Percentiles rank a stretch among this genome's conserved stretches.
phyloP scores from a whole-genome alignment of 768 basidiomycete genomes.

The Strobilomyces confusus region DNA sequence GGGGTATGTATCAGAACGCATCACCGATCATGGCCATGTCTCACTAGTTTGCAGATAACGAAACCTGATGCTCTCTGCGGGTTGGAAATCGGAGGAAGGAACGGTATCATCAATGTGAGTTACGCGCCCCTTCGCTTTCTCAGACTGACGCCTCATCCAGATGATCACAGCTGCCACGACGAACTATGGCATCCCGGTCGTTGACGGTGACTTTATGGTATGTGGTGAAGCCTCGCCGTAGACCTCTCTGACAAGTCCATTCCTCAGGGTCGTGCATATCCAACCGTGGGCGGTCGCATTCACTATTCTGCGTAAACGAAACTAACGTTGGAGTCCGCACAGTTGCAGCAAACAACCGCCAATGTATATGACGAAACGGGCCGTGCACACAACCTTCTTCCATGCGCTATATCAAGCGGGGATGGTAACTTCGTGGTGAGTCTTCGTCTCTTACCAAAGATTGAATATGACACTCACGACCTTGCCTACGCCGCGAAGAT shows the following conservation, averaged over 20 bases:
- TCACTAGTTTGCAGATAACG: conserved; percentile 21
- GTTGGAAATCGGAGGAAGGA: conserved; percentile 43
- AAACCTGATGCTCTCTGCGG: conserved; percentile 35
- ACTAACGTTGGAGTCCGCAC: not conserved
- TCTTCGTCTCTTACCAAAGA: not conserved
- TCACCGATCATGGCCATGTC: not conserved
- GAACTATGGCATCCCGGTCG: conserved; percentile 36
- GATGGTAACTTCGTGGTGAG: conserved; percentile 35
- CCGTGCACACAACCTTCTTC: conserved; percentile 29
- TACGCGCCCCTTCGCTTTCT: not conserved
- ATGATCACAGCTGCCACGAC: conserved; percentile 35
- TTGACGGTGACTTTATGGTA: conserved; percentile 46
- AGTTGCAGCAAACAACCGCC: conserved; percentile 31
- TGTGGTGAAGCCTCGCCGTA: conserved; percentile 3
- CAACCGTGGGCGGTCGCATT: conserved; percentile 19
- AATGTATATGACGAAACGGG: conserved; percentile 29
- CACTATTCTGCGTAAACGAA: conserved; percentile 1
- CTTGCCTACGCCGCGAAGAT: conserved; percentile 24
- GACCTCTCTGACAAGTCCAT: not conserved
- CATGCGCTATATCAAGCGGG: conserved; percentile 35
- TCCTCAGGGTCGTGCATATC: conserved; percentile 36
- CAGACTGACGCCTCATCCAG: conserved; percentile 19
- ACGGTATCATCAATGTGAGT: conserved; percentile 41
- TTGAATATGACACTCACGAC: not conserved
- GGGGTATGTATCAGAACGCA: not conserved